Conservation (phyloP, 2,329 filamentous ascomycete species). For the Penicillium thymicola region DNA sequence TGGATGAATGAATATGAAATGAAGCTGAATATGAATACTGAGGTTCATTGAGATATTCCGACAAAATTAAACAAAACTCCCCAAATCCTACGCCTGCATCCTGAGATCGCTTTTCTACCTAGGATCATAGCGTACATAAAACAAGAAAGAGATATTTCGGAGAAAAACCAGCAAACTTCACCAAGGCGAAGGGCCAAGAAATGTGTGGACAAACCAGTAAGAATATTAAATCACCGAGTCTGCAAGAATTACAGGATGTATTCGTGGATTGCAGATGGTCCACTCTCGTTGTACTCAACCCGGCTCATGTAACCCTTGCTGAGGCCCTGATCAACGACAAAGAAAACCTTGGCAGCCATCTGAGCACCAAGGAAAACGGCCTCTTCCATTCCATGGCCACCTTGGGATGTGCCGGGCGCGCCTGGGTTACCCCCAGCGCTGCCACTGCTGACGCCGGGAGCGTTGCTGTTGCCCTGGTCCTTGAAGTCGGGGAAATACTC, state of each 20-base stretch:
- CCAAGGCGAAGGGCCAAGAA: background rate
- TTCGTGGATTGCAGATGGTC: conserved; percentile 63
- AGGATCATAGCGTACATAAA: conserved; percentile 25
- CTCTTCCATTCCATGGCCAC: conserved; percentile 64
- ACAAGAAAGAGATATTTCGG: conserved; percentile 10
- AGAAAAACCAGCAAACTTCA: conserved; percentile 10
- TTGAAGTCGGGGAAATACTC: conserved; percentile 92
- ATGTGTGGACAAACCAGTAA: background rate
- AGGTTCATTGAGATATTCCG: background rate
- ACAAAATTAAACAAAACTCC: conserved; percentile 22
- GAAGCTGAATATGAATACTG: background rate
- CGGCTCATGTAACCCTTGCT: conserved; percentile 68
- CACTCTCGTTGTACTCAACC: conserved; percentile 65
- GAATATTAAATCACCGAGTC: background rate
- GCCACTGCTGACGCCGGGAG: conserved; percentile 29
- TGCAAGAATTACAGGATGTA: conserved; percentile 36
- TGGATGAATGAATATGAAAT: background rate
- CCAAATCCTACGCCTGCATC: conserved; percentile 22
- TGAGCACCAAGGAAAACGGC: conserved; percentile 82
- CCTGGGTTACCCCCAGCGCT: conserved; percentile 29
- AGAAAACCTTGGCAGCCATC: conserved; percentile 74
- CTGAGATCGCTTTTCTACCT: conserved; percentile 24
- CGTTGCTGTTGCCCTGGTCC: conserved; percentile 54
- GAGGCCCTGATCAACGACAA: conserved; percentile 64
- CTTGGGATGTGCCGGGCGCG: conserved; percentile 37